phyloP scores from a whole-genome alignment of 1,284 basidiomycete genomes.

The Trametes pubescens region DNA sequence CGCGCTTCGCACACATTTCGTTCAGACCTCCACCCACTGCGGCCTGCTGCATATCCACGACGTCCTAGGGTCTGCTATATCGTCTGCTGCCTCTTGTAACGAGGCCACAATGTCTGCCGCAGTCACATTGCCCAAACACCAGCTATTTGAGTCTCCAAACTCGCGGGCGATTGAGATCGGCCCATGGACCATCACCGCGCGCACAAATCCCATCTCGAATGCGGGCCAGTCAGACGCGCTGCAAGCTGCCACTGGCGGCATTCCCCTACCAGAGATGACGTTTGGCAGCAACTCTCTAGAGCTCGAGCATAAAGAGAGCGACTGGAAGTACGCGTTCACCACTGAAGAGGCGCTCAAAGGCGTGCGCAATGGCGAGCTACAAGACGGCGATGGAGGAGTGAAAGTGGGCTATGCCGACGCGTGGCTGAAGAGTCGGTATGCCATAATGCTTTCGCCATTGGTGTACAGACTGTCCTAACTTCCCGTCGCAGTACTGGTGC shows the following conservation, averaged over 20 bases:
- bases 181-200: constrained; percentile 71
- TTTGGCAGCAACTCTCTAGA: constrained; percentile 88
- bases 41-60: constrained; percentile 22
- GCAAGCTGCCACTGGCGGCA: constrained; percentile 62
- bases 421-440: constrained; percentile 89
- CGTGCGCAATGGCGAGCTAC: constrained; percentile 83
- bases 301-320: constrained; percentile 67
- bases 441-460: not conserved
- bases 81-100: constrained; percentile 26
- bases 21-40: not conserved
- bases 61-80: constrained; percentile 9
- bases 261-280: constrained; percentile 97
- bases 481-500: constrained; percentile 62
- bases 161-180: constrained; percentile 70
- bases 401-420: constrained; percentile 95
- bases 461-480: constrained; percentile 16
- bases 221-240: constrained; percentile 77
- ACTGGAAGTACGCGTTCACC: constrained; percentile 75
- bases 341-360: constrained; percentile 73
- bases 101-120: constrained; percentile 49
- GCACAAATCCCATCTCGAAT: constrained; percentile 79
- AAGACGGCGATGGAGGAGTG: constrained; percentile 85
- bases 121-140: constrained; percentile 64
- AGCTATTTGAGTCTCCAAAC: constrained; percentile 69
- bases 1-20: constrained; percentile 13